A percentile compares a stretch with the other conserved stretches of the same genome.
Evolutionary conservation across 202 grass and related monocot genomes (phyloP).

Genomic region (Panicum hallii): DNA sequence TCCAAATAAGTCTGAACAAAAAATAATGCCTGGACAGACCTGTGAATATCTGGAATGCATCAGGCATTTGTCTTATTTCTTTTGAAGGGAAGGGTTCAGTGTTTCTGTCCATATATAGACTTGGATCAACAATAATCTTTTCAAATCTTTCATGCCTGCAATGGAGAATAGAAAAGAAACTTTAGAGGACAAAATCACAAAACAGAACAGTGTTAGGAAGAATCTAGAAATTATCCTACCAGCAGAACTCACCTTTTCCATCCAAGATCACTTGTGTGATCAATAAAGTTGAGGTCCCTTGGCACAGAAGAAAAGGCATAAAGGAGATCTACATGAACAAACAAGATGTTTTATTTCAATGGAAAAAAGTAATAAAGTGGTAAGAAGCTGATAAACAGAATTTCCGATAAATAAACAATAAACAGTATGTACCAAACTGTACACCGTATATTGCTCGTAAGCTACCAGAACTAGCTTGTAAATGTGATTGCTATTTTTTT

Average conservation of each 20-base stretch:
- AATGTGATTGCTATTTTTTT: background rate
- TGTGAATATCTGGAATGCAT: conserved; percentile 89
- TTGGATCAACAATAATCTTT: conserved; percentile 71
- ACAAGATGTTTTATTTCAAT: background rate
- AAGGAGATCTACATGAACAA: conserved; percentile 72
- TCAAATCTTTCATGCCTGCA: conserved; percentile 70
- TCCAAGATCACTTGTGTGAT: conserved; percentile 78
- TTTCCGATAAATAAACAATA: background rate
- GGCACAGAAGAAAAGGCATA: conserved; percentile 74
- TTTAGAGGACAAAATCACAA: background rate
- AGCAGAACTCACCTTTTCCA: conserved; percentile 81
- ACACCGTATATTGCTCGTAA: background rate
- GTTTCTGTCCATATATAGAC: conserved; percentile 62
- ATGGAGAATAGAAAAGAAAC: background rate
- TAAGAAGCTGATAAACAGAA: background rate
- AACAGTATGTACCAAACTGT: background rate
- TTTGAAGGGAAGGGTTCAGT: conserved; percentile 37
- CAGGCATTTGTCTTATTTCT: conserved; percentile 60
- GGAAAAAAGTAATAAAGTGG: background rate
- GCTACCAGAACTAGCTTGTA: background rate
- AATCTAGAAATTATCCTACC: conserved; percentile 14
- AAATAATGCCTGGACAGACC: conserved; percentile 41
- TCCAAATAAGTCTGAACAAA: background rate
- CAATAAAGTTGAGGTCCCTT: conserved; percentile 81
- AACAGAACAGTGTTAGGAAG: background rate